phyloP scores from a whole-genome alignment of 331 rosid species.

The Acacia concinna region DNA sequence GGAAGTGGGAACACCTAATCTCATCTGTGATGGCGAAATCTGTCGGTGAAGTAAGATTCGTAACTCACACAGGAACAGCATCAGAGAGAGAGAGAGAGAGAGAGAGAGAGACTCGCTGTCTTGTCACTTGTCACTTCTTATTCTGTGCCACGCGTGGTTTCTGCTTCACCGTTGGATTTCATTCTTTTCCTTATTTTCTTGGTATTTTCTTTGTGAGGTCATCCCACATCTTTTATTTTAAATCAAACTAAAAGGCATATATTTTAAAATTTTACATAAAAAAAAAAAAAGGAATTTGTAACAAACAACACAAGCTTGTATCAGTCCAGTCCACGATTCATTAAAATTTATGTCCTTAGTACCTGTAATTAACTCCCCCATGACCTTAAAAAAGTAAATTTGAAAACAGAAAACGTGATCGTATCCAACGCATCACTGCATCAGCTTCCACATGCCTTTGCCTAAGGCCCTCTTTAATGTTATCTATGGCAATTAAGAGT shows the following conservation, averaged over 20 bases:
- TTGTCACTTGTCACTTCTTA: neutral
- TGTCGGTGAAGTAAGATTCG: conserved; percentile 31
- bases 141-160: neutral
- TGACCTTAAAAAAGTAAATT: neutral
- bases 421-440: too few relatives aligned
- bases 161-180: neutral
- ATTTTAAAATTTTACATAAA: too few relatives aligned
- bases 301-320: neutral
- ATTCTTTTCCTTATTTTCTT: neutral
- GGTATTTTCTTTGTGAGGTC: neutral
- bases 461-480: neutral
- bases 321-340: neutral
- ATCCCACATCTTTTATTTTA: neutral
- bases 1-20: neutral
- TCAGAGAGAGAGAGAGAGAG: neutral
- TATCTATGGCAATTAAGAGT: too few relatives aligned
- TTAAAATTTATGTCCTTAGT: neutral
- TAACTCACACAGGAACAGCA: neutral
- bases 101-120: neutral
- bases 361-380: neutral
- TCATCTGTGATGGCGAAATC: conserved; percentile 1
- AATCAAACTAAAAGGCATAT: too few relatives aligned
- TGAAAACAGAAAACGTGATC: neutral
- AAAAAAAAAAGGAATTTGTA: too few relatives aligned
- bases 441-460: neutral